Conservation (phyloP, 805 yeast species). For the Suhomyces emberorum region DNA sequence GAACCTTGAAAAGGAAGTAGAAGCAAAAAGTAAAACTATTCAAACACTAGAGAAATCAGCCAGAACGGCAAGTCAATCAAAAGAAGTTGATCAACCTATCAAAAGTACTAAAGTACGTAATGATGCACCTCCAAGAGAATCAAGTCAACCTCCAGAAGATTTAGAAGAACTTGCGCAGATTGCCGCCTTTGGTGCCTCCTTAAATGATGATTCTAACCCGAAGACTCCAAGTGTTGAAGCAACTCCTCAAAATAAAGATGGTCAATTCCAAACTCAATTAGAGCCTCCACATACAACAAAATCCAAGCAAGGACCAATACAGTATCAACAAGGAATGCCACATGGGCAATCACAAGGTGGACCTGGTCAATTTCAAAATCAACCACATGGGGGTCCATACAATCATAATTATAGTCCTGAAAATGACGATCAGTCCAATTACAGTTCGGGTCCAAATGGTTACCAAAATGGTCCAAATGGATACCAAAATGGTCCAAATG, state of each 20-base stretch:
- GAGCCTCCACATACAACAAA: not conserved
- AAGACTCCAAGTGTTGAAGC: slow-evolving; percentile 27
- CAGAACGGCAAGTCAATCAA: slow-evolving; percentile 7
- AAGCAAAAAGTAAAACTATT: too few relatives aligned
- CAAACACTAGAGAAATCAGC: slow-evolving; percentile 3
- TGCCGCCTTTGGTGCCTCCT: not conserved
- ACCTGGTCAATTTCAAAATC: not conserved
- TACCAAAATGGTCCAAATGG: not conserved
- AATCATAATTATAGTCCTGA: not conserved
- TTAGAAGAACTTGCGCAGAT: not conserved
- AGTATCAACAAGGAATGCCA: not conserved
- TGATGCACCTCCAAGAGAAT: not conserved
- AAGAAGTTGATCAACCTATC: slow-evolving; percentile 6
- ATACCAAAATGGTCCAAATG: not conserved
- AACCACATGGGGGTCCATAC: not conserved
- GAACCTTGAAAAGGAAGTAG: slow-evolving; percentile 13
- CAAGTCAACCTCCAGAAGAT: slow-evolving; percentile 1
- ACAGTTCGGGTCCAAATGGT: not conserved
- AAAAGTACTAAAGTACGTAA: not conserved
- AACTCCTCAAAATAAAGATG: slow-evolving; percentile 26
- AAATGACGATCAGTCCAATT: not conserved
- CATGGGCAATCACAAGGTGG: not conserved
- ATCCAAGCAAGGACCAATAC: not conserved
- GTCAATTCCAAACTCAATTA: too few relatives aligned
- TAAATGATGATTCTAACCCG: not conserved